phyloP scores from a whole-genome alignment of 192 early-diverging fungal species.

The Backusella tarrabulga region DNA sequence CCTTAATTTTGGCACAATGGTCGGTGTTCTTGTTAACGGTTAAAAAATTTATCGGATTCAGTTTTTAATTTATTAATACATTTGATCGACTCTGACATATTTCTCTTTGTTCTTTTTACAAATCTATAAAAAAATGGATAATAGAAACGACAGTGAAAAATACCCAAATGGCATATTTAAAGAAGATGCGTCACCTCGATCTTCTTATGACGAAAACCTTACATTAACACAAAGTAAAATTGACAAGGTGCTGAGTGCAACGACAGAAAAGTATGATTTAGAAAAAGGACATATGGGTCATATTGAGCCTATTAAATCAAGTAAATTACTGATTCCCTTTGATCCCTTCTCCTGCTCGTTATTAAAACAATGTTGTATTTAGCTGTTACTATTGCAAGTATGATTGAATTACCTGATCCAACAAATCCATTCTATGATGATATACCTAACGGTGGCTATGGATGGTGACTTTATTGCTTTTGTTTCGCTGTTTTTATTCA shows the following conservation, averaged over 20 bases:
- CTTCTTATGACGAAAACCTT: neutral
- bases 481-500: neutral
- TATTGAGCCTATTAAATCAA: neutral
- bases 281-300: neutral
- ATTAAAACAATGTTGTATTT: neutral
- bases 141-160: neutral
- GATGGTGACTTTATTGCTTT: constrained; percentile 3
- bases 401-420: constrained; percentile 3
- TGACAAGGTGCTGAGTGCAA: neutral
- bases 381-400: constrained; percentile 7
- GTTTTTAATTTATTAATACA: neutral
- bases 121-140: neutral
- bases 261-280: neutral
- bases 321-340: neutral
- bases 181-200: neutral
- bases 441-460: constrained; percentile 16
- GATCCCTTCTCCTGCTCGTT: neutral
- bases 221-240: neutral
- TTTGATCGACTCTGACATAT: neutral
- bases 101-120: neutral
- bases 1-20: neutral
- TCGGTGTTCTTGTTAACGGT: neutral
- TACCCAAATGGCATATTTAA: neutral
- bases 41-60: neutral
- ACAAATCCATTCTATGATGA: constrained; percentile 2